Conservation (phyloP, 305 asterid species). For the Lippia alba region DNA sequence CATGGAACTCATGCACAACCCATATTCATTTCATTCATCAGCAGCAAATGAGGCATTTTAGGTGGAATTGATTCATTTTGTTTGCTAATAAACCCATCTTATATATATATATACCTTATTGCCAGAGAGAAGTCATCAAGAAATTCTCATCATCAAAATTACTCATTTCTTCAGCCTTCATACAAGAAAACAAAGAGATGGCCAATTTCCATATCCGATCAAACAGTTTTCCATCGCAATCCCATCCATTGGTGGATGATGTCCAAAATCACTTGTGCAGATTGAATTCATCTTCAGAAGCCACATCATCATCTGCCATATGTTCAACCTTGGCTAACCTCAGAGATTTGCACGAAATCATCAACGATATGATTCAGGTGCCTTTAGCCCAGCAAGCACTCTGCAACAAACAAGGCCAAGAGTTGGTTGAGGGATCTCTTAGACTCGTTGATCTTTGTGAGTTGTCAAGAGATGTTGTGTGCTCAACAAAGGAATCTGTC, state of each 20-base stretch:
- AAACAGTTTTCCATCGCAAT: slow-evolving; percentile 43
- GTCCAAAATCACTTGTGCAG: slow-evolving; percentile 31
- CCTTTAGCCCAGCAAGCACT: slow-evolving; percentile 39
- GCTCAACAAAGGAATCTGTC: slow-evolving; percentile 25
- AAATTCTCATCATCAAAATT: not conserved
- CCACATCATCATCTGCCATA: slow-evolving; percentile 34
- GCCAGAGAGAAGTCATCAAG: slow-evolving; percentile 8
- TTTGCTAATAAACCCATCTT: slow-evolving; percentile 11
- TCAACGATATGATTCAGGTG: slow-evolving; percentile 38
- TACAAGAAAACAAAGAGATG: slow-evolving; percentile 31
- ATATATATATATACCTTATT: slow-evolving; percentile 27
- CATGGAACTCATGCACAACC: slow-evolving; percentile 27
- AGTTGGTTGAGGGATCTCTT: slow-evolving; percentile 7
- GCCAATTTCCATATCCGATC: slow-evolving; percentile 42
- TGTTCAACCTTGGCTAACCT: slow-evolving; percentile 37
- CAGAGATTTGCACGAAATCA: slow-evolving; percentile 35
- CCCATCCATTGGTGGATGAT: slow-evolving; percentile 32
- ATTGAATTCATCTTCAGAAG: slow-evolving; percentile 21
- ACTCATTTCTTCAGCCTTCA: not conserved
- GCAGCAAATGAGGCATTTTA: slow-evolving; percentile 22
- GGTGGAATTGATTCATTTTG: slow-evolving; percentile 43
- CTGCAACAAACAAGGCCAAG: slow-evolving; percentile 22
- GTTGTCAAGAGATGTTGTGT: slow-evolving; percentile 18
- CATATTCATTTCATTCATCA: not conserved
- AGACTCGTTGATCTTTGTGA: slow-evolving; percentile 37